These are phyloP conservation scores for Huntiella abstrusa DNA, from an alignment of 2,329 filamentous ascomycete species.

Conservation along the genomic window DNA sequence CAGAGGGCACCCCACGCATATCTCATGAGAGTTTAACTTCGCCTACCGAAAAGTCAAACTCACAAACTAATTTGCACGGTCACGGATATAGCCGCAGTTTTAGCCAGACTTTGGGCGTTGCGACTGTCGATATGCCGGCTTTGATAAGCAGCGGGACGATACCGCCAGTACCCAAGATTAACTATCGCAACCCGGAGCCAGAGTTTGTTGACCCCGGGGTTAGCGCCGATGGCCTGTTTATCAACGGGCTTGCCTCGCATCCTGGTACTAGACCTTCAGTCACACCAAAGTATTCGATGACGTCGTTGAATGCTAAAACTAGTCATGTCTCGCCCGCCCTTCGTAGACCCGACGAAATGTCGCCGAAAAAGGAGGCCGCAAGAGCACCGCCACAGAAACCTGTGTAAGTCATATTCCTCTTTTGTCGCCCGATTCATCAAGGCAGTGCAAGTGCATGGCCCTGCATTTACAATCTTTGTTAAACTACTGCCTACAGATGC, in stretches of 20 bases:
- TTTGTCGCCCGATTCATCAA: not conserved
- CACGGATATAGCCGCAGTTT: constrained; percentile 1
- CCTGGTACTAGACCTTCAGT: not conserved
- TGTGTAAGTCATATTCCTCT: not conserved
- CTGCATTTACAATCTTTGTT: not conserved
- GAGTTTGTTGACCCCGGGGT: not conserved
- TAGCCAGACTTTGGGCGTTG: not conserved
- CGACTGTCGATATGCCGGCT: not conserved
- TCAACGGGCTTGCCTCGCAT: constrained; percentile 9
- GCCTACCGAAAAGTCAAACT: not conserved
- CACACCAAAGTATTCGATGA: not conserved
- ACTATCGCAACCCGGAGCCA: not conserved
- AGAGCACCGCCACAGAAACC: not conserved
- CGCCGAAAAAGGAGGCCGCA: not conserved
- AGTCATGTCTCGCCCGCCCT: not conserved
- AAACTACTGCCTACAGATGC: not conserved
- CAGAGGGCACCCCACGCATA: not conserved
- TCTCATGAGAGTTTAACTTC: not conserved
- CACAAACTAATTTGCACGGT: not conserved
- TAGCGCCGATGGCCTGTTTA: constrained; percentile 1
- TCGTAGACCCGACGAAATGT: not conserved
- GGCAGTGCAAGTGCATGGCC: not conserved
- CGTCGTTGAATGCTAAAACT: not conserved
- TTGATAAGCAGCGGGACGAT: not conserved
- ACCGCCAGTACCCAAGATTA: not conserved